Conservation (phyloP, 2,329 filamentous ascomycete species). For the Trematosphaeria pertusa region DNA sequence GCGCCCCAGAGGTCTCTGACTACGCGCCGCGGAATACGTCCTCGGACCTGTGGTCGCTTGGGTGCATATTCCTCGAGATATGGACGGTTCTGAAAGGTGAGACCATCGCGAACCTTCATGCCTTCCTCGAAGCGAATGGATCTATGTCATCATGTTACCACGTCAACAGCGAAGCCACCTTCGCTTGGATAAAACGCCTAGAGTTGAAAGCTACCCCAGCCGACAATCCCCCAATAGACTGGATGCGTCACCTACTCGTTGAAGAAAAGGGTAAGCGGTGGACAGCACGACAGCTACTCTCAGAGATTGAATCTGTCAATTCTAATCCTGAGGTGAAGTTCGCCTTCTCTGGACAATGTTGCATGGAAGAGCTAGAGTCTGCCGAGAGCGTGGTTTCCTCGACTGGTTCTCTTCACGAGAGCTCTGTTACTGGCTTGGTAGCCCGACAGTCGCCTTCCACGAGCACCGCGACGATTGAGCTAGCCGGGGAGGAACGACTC, state of each 20-base stretch:
- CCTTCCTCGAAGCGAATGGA: slow-evolving; percentile 2
- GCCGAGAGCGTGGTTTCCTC: slow-evolving; percentile 7
- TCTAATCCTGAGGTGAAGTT: slow-evolving; percentile 1
- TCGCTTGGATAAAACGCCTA: neutral
- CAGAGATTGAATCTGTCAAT: slow-evolving; percentile 2
- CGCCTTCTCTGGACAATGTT: slow-evolving; percentile 4
- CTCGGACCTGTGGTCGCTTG: slow-evolving; percentile 24
- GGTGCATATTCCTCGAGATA: slow-evolving; percentile 25
- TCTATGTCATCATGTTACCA: slow-evolving; percentile 1
- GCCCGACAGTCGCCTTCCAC: no score
- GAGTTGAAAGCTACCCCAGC: neutral
- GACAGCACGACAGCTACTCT: slow-evolving; percentile 5
- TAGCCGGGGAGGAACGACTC: no score
- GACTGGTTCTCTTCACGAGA: slow-evolving; percentile 1
- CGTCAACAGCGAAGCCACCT: slow-evolving; percentile 1
- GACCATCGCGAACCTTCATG: no score
- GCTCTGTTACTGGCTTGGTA: no score
- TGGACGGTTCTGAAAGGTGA: neutral
- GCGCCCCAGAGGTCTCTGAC: slow-evolving; percentile 20
- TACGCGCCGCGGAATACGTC: slow-evolving; percentile 16
- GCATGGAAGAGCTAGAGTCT: slow-evolving; percentile 3
- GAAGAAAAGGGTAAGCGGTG: slow-evolving; percentile 3
- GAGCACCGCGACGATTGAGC: no score
- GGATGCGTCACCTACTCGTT: slow-evolving; percentile 4
- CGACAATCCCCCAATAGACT: slow-evolving; percentile 4